phyloP scores from a whole-genome alignment of 192 early-diverging fungal genomes.

The Entomortierella parvispora region DNA sequence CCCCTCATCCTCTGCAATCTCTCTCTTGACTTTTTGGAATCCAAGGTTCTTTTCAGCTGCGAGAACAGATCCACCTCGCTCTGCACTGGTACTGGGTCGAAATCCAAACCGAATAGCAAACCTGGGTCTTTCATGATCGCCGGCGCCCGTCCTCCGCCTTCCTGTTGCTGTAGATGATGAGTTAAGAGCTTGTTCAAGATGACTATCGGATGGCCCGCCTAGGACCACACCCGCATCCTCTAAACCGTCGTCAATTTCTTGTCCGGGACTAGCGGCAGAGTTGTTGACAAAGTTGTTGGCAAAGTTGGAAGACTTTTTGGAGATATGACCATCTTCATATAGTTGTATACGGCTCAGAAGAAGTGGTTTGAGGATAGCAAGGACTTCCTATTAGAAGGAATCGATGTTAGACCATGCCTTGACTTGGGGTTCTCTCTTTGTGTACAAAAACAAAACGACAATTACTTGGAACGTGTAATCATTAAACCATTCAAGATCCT shows the following conservation, averaged over 20 bases:
- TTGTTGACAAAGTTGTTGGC: constrained; percentile 10
- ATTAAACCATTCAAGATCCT: constrained; percentile 46
- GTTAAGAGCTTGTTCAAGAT: neutral
- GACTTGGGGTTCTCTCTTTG: too few species aligned
- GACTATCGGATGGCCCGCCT: constrained; percentile 2
- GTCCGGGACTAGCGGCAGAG: neutral
- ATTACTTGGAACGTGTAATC: constrained; percentile 42
- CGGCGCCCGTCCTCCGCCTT: neutral
- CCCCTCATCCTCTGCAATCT: neutral
- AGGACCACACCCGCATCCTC: constrained; percentile 38
- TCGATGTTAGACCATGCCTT: too few species aligned
- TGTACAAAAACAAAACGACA: too few species aligned
- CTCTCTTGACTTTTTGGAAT: constrained; percentile 25
- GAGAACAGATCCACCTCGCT: constrained; percentile 34
- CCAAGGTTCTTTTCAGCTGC: constrained; percentile 37
- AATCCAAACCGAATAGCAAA: constrained; percentile 36
- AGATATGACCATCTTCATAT: constrained; percentile 31
- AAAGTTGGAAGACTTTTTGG: constrained; percentile 6
- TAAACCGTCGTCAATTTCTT: constrained; percentile 16
- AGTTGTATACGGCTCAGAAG: constrained; percentile 21
- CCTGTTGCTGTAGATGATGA: neutral
- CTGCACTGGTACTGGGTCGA: constrained; percentile 15
- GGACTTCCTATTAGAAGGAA: constrained; percentile 22
- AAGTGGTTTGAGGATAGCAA: constrained; percentile 32
- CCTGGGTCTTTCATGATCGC: constrained; percentile 6